A percentile compares a stretch with the other conserved stretches of the same genome.
Conservation (phyloP, 345 rosid species). For the Anacardium occidentale region DNA sequence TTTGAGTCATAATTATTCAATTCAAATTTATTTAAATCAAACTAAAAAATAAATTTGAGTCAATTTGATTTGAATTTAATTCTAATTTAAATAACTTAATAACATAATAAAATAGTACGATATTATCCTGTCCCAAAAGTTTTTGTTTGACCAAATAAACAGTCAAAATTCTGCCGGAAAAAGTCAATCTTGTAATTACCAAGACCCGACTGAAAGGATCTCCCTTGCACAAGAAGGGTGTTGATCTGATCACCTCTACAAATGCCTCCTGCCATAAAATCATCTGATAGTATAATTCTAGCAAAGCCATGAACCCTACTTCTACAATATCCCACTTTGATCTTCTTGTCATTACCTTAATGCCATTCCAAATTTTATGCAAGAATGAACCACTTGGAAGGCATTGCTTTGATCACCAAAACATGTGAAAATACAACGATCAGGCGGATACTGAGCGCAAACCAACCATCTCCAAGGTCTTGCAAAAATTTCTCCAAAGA, state of each 20-base stretch:
- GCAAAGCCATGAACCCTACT: not conserved
- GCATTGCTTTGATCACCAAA: constrained; percentile 6
- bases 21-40: no score
- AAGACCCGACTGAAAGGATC: not conserved
- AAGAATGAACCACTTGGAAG: not conserved
- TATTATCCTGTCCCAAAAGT: no score
- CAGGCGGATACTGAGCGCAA: constrained; percentile 10
- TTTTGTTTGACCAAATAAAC: no score
- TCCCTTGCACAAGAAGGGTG: not conserved
- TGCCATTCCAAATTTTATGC: not conserved
- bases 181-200: no score
- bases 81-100: no score
- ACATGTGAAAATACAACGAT: constrained; percentile 12
- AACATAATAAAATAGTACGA: no score
- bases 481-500: constrained; percentile 8
- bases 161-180: no score
- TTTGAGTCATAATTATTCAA: no score
- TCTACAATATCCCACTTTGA: not conserved
- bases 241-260: not conserved
- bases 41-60: no score
- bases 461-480: constrained; percentile 6
- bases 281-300: no score
- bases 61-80: no score
- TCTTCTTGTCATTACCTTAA: not conserved
- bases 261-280: not conserved